Percentiles rank a stretch among this genome's conserved stretches.
These are phyloP conservation scores for Tylopilus sp. DNA, from an alignment of 1,284 basidiomycete species.

Conservation along the genomic window DNA sequence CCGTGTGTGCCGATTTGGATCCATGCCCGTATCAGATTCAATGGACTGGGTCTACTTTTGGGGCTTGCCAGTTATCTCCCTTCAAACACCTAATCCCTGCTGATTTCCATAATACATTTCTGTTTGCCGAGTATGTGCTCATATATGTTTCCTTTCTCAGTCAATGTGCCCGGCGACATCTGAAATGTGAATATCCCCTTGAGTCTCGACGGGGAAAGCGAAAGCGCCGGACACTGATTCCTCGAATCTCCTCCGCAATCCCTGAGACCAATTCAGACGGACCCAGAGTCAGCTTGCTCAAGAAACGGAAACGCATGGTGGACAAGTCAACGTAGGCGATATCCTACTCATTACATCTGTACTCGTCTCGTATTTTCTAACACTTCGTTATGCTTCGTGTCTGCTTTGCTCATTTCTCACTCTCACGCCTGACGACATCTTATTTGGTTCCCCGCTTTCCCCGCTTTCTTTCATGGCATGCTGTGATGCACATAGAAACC, in stretches of 20 bases:
- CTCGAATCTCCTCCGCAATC: slow-evolving; percentile 36
- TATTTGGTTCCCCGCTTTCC: too few relatives aligned
- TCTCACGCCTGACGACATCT: too few relatives aligned
- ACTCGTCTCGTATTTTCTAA: too few relatives aligned
- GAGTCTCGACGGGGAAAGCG: slow-evolving; percentile 66
- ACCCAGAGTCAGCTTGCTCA: slow-evolving; percentile 30
- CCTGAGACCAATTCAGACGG: slow-evolving; percentile 37
- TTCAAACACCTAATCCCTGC: slow-evolving; percentile 31
- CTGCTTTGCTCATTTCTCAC: too few relatives aligned
- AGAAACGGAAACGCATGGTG: slow-evolving; percentile 40
- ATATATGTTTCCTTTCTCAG: slow-evolving; percentile 47
- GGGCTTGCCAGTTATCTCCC: slow-evolving; percentile 25
- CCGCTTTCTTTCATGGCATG: too few relatives aligned
- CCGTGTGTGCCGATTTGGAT: too few relatives aligned
- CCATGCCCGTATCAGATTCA: slow-evolving; percentile 19
- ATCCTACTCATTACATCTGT: too few relatives aligned
- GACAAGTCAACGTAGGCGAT: slow-evolving; percentile 33
- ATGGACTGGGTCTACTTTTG: slow-evolving; percentile 12
- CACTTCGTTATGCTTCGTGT: too few relatives aligned
- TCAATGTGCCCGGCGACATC: slow-evolving; percentile 64
- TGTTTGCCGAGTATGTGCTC: slow-evolving; percentile 25
- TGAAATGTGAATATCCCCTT: slow-evolving; percentile 64
- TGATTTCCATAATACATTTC: slow-evolving; percentile 30
- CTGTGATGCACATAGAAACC: too few relatives aligned
- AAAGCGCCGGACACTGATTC: slow-evolving; percentile 53